phyloP scores from a whole-genome alignment of 169 alveolate genomes.

The Condylostoma magnum region DNA sequence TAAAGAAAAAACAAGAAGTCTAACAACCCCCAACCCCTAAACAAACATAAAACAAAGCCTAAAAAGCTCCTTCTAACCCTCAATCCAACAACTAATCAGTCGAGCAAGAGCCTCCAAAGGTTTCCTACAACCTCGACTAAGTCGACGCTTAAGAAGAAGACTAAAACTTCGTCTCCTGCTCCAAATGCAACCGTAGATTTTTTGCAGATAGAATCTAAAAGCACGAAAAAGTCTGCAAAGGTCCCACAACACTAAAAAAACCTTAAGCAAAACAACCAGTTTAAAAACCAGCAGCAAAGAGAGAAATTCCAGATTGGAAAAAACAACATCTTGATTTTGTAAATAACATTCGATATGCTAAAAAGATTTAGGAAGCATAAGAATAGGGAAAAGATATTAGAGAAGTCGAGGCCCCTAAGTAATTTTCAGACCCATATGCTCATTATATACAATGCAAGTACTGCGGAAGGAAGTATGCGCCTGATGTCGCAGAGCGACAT shows the following conservation, averaged over 20 bases:
- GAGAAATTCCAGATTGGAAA: constrained; percentile 33
- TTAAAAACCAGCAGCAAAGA: background rate
- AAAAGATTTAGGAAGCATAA: constrained; percentile 8
- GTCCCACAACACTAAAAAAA: constrained; percentile 14
- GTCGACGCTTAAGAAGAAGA: background rate
- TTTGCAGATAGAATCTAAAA: constrained; percentile 35
- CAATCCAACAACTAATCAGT: background rate
- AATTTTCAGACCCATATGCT: constrained; percentile 3
- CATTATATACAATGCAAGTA: constrained; percentile 39
- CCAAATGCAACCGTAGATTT: constrained; percentile 56
- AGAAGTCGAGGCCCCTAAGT: constrained; percentile 7
- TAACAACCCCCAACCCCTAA: background rate
- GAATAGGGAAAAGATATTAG: constrained; percentile 20
- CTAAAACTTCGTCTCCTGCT: constrained; percentile 32
- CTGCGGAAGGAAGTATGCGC: constrained; percentile 35
- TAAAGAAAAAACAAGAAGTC: background rate
- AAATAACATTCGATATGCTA: constrained; percentile 17
- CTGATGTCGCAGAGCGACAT: constrained; percentile 41
- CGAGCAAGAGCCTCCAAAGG: background rate
- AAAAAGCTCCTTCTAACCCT: background rate
- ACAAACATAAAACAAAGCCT: background rate
- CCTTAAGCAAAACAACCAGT: background rate
- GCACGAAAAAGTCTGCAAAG: constrained; percentile 33
- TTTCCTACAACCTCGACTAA: background rate
- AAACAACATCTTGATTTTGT: constrained; percentile 31